These are phyloP conservation scores for Backusella psychrophila DNA, from an alignment of 192 early-diverging fungal genomes.

Conservation along the genomic window DNA sequence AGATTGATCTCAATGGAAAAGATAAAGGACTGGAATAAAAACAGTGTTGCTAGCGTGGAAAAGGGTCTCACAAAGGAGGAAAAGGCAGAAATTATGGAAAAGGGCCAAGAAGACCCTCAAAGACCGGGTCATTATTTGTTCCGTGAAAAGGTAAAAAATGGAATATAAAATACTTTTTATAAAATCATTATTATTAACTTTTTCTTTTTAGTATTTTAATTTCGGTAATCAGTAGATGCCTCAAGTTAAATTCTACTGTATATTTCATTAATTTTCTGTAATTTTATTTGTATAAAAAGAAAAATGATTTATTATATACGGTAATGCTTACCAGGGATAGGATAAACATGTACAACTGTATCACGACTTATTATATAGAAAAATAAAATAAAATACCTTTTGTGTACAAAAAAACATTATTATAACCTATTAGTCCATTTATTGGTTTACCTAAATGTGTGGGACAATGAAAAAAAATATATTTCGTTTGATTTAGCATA, in stretches of 20 bases:
- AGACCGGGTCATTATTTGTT: constrained; percentile 40
- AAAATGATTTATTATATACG: background rate
- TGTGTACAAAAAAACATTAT: background rate
- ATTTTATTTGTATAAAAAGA: background rate
- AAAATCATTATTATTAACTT: background rate
- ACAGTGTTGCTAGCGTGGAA: constrained; percentile 5
- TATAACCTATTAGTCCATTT: background rate
- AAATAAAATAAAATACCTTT: background rate
- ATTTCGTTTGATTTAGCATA: background rate
- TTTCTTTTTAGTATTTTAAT: constrained; percentile 16
- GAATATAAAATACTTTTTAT: background rate
- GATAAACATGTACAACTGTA: background rate
- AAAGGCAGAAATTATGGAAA: constrained; percentile 12
- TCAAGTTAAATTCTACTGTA: background rate
- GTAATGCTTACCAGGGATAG: background rate
- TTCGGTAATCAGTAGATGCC: constrained; percentile 15
- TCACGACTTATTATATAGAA: background rate
- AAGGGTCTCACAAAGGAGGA: constrained; percentile 15
- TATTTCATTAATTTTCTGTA: background rate
- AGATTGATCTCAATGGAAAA: constrained; percentile 97
- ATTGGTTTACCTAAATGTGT: background rate
- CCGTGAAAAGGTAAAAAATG: constrained; percentile 32
- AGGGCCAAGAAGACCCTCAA: constrained; percentile 16
- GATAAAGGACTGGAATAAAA: constrained; percentile 23
- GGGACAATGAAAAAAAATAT: background rate